Evolutionary conservation across 2,329 filamentous ascomycete species (phyloP), one percentile per base, ranked within the genome.

Genomic region (Fusarium chaquense): DNA sequence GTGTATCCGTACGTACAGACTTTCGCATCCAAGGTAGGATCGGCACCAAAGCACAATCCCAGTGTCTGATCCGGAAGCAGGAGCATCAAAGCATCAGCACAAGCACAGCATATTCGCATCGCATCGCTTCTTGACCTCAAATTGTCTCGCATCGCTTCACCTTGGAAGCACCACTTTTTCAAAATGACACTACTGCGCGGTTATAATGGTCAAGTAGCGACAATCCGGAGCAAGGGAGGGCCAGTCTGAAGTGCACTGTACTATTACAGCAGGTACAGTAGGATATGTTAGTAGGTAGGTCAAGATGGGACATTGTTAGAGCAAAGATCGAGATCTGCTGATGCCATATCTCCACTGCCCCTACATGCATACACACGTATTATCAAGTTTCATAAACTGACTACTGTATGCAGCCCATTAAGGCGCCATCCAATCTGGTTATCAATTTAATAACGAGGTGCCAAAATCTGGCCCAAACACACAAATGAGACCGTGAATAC

Each of bases 261-360:
- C 28, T 30, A 11, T 30, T 30, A 30, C 28, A 30, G 28, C 10
- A 30, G 47, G n/a, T 20, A 20, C 20, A 20, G 20, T 20, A 40
- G 36, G 36, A 13, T 43, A 43, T 41, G 38, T 20, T 20, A 20
- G 20, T 30, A 35, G 32, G 32, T 33, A 57, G 28, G 54, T 26
- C 18, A 40, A 44, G 35, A 51, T 49, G 33, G 52, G 53, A 54
- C 49, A 45, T 46, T 40, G 33, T 58, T 46, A 58, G 51, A 60
- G 59, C 47, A 50, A 67, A 60, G 66, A 69, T 70, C 67, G 62
- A 70, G 67, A 69, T 69, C 66, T 69, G 35, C 43, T 62, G 47
- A 49, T 44, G 33, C 26, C 38, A 33, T 28, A 50, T 69, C 60
- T 50, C 65, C 65, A 60, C 54, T 54, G 32, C 65, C 44, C 52